Evolutionary conservation across 208 protist genomes (phyloP), one percentile per base, ranked within the genome.

Genomic region (Acanthamoeba lenticulata): DNA sequence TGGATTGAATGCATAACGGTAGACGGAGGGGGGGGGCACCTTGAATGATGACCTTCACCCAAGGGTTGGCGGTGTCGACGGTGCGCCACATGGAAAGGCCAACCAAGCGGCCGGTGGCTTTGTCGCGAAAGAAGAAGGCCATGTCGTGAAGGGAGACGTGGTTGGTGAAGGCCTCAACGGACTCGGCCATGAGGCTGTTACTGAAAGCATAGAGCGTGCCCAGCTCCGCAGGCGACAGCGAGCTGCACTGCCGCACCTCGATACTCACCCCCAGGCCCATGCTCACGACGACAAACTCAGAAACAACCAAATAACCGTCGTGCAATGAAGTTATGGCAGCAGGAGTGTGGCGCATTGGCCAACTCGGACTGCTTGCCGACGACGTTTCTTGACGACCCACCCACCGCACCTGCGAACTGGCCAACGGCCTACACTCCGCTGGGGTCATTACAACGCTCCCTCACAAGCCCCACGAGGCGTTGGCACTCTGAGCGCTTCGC

Each of bases 181-280:
- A n/a, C 74, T 83, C 74, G 1, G 74, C 74, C 74, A 83, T 83
- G 24, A 83, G 74, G 4, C 34, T 40, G 74, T 52, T 83, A 40
- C 74, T 83, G 74, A 83, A 83, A 4, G 19, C 74, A n/a, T 83
- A 83, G 1, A 83, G 40, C 42, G 27, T 3, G 17, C 29, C 9
- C 74, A 52, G 5, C 74, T 83, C 74, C 9, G 45, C 74, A 17
- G 21, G 38, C 34, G 74, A 83, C 34, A 83, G 42, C 36, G 27
- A 38, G 38, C 0, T 4, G 74, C 74, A 83, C 17, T 40, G 74
- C 40, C 74, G 34, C 34, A 83, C 74, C 42, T 44, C 74, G 19
- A 52, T 21, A 32, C 74, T 83, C 27, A 83, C 24, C 24, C 74
- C 74, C 34, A 83, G 74, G 24, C 74, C 74, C 74, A 83, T 83